phyloP scores from a whole-genome alignment of 441 rosid genomes.

The Erysimum cheiri region DNA sequence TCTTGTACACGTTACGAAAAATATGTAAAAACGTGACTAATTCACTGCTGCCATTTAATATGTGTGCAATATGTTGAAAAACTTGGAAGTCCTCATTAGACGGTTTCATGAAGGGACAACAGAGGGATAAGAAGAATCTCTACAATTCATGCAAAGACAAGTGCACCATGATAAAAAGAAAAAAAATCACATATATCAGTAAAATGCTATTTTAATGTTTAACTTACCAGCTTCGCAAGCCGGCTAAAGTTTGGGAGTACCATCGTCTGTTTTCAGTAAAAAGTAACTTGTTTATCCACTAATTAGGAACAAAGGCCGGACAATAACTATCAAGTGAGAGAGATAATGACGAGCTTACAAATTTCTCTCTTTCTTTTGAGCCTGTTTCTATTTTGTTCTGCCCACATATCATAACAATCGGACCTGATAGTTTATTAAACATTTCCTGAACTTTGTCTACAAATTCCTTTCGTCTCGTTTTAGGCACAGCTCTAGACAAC shows the following conservation, averaged over 20 bases:
- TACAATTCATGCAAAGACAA: constrained; percentile 12
- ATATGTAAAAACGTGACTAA: constrained; percentile 8
- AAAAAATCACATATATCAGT: background rate
- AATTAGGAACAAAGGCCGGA: constrained; percentile 24
- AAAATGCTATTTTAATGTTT: constrained; percentile 19
- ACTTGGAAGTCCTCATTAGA: constrained; percentile 14
- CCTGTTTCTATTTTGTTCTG: constrained; percentile 83
- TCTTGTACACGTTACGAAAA: constrained; percentile 14
- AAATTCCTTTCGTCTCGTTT: constrained; percentile 72
- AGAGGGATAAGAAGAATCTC: constrained; percentile 13
- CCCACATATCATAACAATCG: constrained; percentile 90
- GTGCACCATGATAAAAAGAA: background rate
- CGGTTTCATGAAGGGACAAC: constrained; percentile 8
- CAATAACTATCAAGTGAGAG: constrained; percentile 26
- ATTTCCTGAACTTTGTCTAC: constrained; percentile 65
- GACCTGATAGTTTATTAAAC: constrained; percentile 79
- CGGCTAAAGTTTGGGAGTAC: constrained; percentile 85
- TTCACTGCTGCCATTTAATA: constrained; percentile 6
- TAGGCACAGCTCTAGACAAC: constrained; percentile 92
- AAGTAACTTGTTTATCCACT: constrained; percentile 19
- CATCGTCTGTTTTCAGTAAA: constrained; percentile 70
- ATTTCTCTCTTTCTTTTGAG: constrained; percentile 80
- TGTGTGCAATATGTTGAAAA: constrained; percentile 9
- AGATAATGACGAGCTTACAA: constrained; percentile 56
- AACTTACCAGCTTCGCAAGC: constrained; percentile 79